Percentiles rank a stretch among this genome's conserved stretches.
Evolutionary conservation across 108 stramenopile genomes (phyloP).

Genomic region (Schizochytrium sp.): DNA sequence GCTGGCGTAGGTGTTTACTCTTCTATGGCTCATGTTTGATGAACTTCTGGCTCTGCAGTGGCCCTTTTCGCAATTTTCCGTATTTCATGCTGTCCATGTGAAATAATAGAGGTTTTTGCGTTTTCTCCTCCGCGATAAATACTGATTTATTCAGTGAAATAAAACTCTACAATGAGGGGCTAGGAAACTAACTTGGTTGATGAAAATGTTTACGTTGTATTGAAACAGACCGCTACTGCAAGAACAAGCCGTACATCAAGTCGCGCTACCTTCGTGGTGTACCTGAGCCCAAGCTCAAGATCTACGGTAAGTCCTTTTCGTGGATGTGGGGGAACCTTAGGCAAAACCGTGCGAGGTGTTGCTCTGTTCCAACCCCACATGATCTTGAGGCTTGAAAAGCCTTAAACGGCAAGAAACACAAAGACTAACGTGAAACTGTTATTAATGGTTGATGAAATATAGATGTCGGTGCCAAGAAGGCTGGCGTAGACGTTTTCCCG

Average conservation of each 20-base stretch:
- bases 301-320: conserved; percentile 1
- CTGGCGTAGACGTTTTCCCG: conserved; percentile 97
- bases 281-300: conserved; percentile 73
- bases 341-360: too few relatives aligned
- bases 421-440: neutral
- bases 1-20: too few relatives aligned
- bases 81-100: too few relatives aligned
- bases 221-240: conserved; percentile 94
- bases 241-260: conserved; percentile 99
- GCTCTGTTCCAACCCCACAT: neutral
- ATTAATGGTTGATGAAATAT: neutral
- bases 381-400: neutral
- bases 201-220: too few relatives aligned
- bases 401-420: neutral
- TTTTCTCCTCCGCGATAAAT: too few relatives aligned
- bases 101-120: too few relatives aligned
- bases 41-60: too few relatives aligned
- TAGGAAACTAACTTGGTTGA: too few relatives aligned
- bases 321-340: neutral
- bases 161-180: too few relatives aligned
- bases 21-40: too few relatives aligned
- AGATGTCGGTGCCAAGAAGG: conserved; percentile 98
- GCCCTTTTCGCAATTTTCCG: too few relatives aligned
- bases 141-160: too few relatives aligned
- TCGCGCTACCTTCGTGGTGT: conserved; percentile 99